Conservation (phyloP, 192 early-diverging fungal species). For the Mortierella alpina region DNA sequence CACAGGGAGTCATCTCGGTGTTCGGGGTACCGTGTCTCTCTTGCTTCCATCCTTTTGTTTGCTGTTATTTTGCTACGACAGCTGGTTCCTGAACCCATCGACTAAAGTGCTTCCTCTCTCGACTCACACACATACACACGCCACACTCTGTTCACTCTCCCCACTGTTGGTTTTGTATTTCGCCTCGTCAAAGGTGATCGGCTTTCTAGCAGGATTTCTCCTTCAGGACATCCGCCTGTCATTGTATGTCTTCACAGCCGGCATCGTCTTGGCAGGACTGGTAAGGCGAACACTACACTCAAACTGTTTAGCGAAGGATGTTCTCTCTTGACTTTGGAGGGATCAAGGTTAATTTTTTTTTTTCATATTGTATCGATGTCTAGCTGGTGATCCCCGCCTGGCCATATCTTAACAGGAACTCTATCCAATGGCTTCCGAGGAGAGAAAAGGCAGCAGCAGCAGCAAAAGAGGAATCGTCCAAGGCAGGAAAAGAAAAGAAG, state of each 20-base stretch:
- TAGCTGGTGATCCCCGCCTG: constrained; percentile 50
- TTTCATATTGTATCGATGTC: not conserved
- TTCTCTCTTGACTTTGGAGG: not conserved
- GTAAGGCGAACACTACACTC: constrained; percentile 11
- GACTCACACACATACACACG: not conserved
- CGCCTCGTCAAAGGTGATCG: constrained; percentile 21
- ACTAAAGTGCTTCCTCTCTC: not conserved
- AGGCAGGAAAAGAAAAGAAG: constrained; percentile 8
- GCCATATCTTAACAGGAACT: constrained; percentile 41
- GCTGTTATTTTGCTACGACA: too few species aligned
- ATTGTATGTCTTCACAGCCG: constrained; percentile 41
- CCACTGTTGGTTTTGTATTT: not conserved
- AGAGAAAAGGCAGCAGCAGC: constrained; percentile 19
- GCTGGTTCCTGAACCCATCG: not conserved
- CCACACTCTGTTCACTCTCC: not conserved
- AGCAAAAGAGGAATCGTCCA: constrained; percentile 7
- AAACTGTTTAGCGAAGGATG: not conserved
- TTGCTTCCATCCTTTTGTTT: not conserved
- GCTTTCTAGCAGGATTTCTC: constrained; percentile 30
- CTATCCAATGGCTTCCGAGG: constrained; percentile 45
- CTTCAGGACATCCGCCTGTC: constrained; percentile 42
- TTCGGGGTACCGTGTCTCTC: constrained; percentile 22
- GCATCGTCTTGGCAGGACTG: constrained; percentile 23
- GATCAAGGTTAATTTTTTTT: not conserved
- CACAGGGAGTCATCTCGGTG: constrained; percentile 38